These are phyloP conservation scores for Phyllachora maydis DNA, from an alignment of 2,329 filamentous ascomycete species.

Conservation along the genomic window DNA sequence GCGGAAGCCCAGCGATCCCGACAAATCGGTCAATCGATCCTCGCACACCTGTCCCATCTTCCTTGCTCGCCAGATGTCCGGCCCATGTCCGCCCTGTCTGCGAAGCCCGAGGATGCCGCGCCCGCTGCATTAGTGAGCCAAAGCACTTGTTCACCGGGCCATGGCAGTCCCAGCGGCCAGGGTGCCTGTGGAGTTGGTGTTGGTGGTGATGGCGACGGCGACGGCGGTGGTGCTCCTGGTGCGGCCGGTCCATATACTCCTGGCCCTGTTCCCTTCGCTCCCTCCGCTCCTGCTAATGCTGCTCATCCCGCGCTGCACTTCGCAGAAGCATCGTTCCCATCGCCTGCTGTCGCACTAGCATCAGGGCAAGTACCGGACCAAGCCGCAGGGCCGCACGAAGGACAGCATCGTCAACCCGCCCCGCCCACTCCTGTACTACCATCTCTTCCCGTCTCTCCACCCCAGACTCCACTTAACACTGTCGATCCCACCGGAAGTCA, in stretches of 20 bases:
- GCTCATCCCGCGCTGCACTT: conserved; percentile 1
- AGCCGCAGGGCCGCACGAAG: conserved; percentile 2
- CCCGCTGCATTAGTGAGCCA: conserved; percentile 20
- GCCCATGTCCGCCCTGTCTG: conserved; percentile 34
- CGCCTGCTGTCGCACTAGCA: conserved; percentile 1
- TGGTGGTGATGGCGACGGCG: too few species aligned
- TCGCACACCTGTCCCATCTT: conserved; percentile 8
- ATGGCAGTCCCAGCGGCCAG: conserved; percentile 1
- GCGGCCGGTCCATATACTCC: conserved; percentile 1
- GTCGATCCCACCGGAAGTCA: conserved; percentile 7
- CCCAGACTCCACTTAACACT: conserved; percentile 4
- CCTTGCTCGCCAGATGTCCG: conserved; percentile 26
- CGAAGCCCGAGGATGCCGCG: conserved; percentile 33
- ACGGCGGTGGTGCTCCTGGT: neutral
- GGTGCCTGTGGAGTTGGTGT: too few species aligned
- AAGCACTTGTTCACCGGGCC: conserved; percentile 2
- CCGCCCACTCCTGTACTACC: conserved; percentile 4
- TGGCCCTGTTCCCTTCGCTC: too few species aligned
- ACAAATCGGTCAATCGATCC: too few species aligned
- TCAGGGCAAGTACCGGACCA: too few species aligned
- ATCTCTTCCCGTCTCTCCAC: conserved; percentile 5
- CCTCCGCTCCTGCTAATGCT: conserved; percentile 1
- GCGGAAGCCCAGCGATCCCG: too few species aligned
- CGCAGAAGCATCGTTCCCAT: conserved; percentile 2
- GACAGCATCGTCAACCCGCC: too few species aligned